Base-by-base conservation (phyloP, 78 protist genomes). In the Fonticula alba region DNA sequence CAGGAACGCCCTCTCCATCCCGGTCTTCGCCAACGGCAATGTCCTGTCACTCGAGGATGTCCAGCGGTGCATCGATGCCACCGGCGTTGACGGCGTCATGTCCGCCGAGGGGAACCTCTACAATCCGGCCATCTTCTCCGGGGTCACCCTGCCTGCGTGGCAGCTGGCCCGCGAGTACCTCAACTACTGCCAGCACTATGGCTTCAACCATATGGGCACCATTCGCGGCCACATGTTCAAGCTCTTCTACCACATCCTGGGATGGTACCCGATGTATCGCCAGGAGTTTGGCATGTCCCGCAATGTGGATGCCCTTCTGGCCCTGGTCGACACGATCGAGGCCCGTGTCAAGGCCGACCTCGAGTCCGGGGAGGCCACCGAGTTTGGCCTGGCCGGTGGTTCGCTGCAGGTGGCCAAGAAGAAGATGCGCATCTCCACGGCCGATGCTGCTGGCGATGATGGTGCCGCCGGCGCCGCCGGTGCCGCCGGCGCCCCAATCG, bases 11-110 rank as follows among this genome's bases (percentile, higher is more conserved):
- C 41, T 79, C 27, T 27, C 2, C 24, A 74, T 84, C 20, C 90
- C 90, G 0, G 81, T 84, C 3, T 1, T 84, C n/a, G 78, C 82
- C 6, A 84, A 84, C 59, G 90, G 90, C 11, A 81, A 79, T 69
- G 50, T 84, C 38, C 32, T 22, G 29, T 0, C 50, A 1, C 2
- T 33, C 2, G 66, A 1, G 2, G 84, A 84, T 37, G 66, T 70
- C 20, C 43, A 29, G 2, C 27, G 20, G 22, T 78, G 82, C 61
- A 11, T 84, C 11, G 58, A 3, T 19, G 22, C 24, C 22, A 79
- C 90, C 4, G 84, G 84, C 24, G 76, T 35, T 41, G 67, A 66
- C 32, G 89, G 72, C 14, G 80, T 80, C 49, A 80, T 83, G 85
- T 53, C 76, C 0, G 78, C 88, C 15, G 86, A 76, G 26, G 49